phyloP scores from a whole-genome alignment of 139 green algal species.

The Auxenochlorella pyrenoidosa region DNA sequence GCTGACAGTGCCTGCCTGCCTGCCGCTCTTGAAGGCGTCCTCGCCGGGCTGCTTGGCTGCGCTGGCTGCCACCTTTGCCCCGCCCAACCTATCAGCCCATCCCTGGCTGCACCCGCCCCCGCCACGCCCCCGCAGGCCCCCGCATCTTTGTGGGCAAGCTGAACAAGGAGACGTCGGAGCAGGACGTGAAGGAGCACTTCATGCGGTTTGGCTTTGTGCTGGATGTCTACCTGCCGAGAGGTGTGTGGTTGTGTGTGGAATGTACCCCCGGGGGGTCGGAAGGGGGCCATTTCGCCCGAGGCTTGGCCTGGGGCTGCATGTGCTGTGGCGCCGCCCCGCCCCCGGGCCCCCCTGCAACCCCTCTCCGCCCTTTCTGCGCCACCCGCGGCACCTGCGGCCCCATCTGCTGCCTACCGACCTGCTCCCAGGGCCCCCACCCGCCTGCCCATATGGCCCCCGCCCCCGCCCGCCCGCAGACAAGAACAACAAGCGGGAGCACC shows the following conservation, averaged over 20 bases:
- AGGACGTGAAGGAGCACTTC: slow-evolving; percentile 89
- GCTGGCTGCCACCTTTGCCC: too few relatives aligned
- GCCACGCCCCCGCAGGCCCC: slow-evolving; percentile 60
- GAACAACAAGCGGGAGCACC: slow-evolving; percentile 73
- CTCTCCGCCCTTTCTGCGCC: too few relatives aligned
- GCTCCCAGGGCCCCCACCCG: too few relatives aligned
- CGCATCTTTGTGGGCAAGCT: slow-evolving; percentile 94
- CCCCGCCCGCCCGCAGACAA: slow-evolving; percentile 39
- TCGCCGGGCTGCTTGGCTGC: too few relatives aligned
- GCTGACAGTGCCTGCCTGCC: background rate
- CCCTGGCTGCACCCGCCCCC: background rate
- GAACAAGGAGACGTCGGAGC: slow-evolving; percentile 82
- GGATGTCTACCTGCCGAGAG: slow-evolving; percentile 89
- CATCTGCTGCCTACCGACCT: too few relatives aligned
- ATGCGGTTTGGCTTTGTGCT: slow-evolving; percentile 87
- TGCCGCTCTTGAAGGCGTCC: background rate
- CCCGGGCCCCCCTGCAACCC: too few relatives aligned
- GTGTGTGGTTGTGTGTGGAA: background rate
- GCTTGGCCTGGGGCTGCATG: background rate
- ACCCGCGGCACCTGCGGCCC: too few relatives aligned
- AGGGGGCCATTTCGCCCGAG: too few relatives aligned
- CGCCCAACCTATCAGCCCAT: too few relatives aligned
- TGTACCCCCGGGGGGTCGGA: too few relatives aligned
- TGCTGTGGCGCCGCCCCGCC: too few relatives aligned
- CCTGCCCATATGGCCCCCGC: background rate